Base-by-base conservation (phyloP, 2,329 filamentous ascomycete species). In the Parafenestella ontariensis region DNA sequence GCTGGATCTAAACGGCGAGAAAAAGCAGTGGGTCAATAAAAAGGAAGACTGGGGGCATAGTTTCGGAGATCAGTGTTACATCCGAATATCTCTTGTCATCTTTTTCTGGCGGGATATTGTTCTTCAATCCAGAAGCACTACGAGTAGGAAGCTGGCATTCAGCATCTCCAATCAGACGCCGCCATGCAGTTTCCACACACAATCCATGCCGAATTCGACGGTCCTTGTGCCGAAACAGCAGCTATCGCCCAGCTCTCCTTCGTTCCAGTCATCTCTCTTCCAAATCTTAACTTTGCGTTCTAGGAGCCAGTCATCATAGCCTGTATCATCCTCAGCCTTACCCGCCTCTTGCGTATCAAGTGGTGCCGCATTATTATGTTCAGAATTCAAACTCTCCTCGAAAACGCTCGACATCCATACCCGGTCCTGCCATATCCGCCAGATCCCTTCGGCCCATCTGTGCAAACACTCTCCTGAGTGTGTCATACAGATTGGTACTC, bases 401-500 rank as follows among this genome's bases (percentile, higher is more conserved):
- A 82, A 99, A 96, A 34, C 87, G 81, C 70, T 95, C 91, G 23
- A 96, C 88, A 78, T 98, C 92, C 80, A 99, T 94, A 23, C 93
- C 94, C 1, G 88, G 86, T 11, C 93, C 88, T 5, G 97, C 95
- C 79, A 88, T 85, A 73, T 98, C 93, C 3, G 90, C 89, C 71
- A 99, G 75, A 77, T 99, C 95, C 52, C 92, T 82, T 53, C 95
- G 81, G 2, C 90, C 90, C 95, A 99, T 98, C 79, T 96, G 92
- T 9, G 88, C 93, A 77, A 99, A 98, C n/a, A 98, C 95, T 56
- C 96, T 83, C 58, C 94, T 82, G 58, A 99, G 80, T 11, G 96
- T 99, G 76, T 99, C 96, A 76, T 96, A 96, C 54, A 99, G 80
- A 69, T 97, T 99, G 45, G 93, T 97, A 81, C 92, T 96, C 74